phyloP scores from a whole-genome alignment of 805 yeast species.

The Hanseniaspora vineae region DNA sequence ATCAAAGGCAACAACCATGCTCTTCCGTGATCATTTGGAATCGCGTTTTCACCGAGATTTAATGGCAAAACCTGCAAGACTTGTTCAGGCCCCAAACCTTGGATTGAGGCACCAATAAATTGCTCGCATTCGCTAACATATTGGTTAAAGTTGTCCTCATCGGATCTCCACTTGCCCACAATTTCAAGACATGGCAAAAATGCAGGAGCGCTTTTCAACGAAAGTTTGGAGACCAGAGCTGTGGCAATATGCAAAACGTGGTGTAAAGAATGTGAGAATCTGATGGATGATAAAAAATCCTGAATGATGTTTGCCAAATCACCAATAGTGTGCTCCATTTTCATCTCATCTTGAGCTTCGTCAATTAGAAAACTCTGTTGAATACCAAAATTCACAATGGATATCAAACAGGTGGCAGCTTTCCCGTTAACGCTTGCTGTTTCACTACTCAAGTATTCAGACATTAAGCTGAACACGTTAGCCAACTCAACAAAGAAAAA shows the following conservation, averaged over 20 bases:
- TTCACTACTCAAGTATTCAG: conserved; percentile 58
- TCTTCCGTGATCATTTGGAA: conserved; percentile 46
- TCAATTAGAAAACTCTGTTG: conserved; percentile 44
- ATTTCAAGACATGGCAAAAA: conserved; percentile 51
- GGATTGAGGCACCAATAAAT: conserved; percentile 66
- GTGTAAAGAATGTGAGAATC: conserved; percentile 62
- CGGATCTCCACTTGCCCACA: conserved; percentile 79
- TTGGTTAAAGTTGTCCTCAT: conserved; percentile 39
- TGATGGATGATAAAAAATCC: conserved; percentile 31
- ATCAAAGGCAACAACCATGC: conserved; percentile 91
- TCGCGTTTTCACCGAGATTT: conserved; percentile 41
- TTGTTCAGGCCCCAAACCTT: conserved; percentile 75
- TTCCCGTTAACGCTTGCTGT: conserved; percentile 51
- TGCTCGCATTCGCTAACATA: conserved; percentile 69
- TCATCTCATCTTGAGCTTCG: conserved; percentile 45
- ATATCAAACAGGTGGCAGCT: conserved; percentile 79
- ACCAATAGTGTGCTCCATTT: conserved; percentile 37
- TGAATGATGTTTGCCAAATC: conserved; percentile 44
- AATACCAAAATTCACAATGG: conserved; percentile 56
- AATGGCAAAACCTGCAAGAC: conserved; percentile 68
- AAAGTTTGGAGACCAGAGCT: conserved; percentile 47
- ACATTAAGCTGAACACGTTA: conserved; percentile 22
- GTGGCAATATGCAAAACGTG: conserved; percentile 61
- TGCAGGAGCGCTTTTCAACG: conserved; percentile 58
- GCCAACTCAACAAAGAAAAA: conserved; percentile 30